Evolutionary conservation across 176 grass and related monocot species (phyloP).

Genomic region (Oryza glumipatula): DNA sequence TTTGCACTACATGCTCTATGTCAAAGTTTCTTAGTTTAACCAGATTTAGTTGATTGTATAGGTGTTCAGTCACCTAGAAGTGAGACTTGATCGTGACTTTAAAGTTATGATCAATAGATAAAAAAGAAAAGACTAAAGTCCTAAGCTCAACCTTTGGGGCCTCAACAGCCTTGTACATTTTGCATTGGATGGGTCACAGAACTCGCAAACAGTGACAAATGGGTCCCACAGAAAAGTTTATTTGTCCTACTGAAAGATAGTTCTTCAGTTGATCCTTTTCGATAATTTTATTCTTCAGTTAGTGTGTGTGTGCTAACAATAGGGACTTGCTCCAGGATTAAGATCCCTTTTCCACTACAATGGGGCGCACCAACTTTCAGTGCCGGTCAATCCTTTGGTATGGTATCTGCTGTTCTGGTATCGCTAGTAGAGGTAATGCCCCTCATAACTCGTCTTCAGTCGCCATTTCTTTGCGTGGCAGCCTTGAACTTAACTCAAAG

Average conservation of each 20-base stretch:
- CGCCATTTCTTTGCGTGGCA: neutral
- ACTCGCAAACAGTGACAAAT: neutral
- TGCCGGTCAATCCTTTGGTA: slow-evolving; percentile 93
- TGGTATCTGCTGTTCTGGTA: slow-evolving; percentile 95
- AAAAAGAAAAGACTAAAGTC: neutral
- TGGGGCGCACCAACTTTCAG: slow-evolving; percentile 96
- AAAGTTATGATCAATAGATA: neutral
- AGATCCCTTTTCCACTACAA: slow-evolving; percentile 90
- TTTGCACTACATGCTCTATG: neutral
- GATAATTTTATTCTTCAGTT: neutral
- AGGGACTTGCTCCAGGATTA: slow-evolving; percentile 66
- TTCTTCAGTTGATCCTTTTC: neutral
- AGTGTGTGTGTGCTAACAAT: neutral
- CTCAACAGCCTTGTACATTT: neutral
- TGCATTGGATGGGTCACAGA: neutral
- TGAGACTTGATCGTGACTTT: neutral
- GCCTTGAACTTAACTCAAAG: slow-evolving; percentile 20
- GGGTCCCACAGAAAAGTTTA: neutral
- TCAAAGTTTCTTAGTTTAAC: neutral
- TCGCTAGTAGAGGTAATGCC: slow-evolving; percentile 82
- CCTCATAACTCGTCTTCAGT: slow-evolving; percentile 13
- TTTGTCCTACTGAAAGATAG: neutral
- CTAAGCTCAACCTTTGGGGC: neutral
- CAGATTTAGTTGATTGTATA: neutral
- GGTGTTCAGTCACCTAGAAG: neutral